Conservation (phyloP, 331 rosid species). For the Dryas integrifolia region DNA sequence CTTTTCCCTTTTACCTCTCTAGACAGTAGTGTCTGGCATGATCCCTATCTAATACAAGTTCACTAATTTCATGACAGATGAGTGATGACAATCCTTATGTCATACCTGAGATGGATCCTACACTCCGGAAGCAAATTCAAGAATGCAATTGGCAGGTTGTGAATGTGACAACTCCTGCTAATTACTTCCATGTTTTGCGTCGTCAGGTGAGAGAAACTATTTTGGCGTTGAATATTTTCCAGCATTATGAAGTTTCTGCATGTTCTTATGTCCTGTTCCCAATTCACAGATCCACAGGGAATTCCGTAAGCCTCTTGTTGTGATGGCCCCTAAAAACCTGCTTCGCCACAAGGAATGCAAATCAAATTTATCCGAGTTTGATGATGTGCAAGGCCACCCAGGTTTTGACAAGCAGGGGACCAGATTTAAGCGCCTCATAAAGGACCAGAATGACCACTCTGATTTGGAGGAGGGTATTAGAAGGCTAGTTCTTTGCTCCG, state of each 20-base stretch:
- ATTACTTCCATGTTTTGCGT: slow-evolving; percentile 90
- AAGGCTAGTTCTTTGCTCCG: slow-evolving; percentile 84
- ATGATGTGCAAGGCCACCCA: slow-evolving; percentile 95
- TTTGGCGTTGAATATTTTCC: slow-evolving; percentile 22
- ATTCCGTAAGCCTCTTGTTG: slow-evolving; percentile 89
- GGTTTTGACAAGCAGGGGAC: slow-evolving; percentile 99
- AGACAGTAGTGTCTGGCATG: background rate
- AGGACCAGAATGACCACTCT: slow-evolving; percentile 80
- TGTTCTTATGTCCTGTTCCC: slow-evolving; percentile 15
- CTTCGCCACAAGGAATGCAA: slow-evolving; percentile 89
- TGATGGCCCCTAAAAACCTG: slow-evolving; percentile 92
- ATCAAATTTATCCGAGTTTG: slow-evolving; percentile 90
- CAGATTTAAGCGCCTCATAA: slow-evolving; percentile 92
- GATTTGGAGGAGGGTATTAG: slow-evolving; percentile 81
- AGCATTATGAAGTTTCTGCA: slow-evolving; percentile 3
- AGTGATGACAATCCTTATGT: slow-evolving; percentile 85
- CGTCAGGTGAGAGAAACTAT: slow-evolving; percentile 65
- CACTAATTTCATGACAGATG: slow-evolving; percentile 62
- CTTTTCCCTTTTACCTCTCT: background rate
- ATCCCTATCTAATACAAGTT: slow-evolving; percentile 15
- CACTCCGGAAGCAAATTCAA: slow-evolving; percentile 87
- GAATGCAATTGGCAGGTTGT: slow-evolving; percentile 98
- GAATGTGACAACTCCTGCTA: slow-evolving; percentile 96
- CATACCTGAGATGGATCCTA: slow-evolving; percentile 96
- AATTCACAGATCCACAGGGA: slow-evolving; percentile 64